Evolutionary conservation across 2,329 filamentous ascomycete species (phyloP), one percentile per base, ranked within the genome.

Genomic region (Botrytis hyacinthi): DNA sequence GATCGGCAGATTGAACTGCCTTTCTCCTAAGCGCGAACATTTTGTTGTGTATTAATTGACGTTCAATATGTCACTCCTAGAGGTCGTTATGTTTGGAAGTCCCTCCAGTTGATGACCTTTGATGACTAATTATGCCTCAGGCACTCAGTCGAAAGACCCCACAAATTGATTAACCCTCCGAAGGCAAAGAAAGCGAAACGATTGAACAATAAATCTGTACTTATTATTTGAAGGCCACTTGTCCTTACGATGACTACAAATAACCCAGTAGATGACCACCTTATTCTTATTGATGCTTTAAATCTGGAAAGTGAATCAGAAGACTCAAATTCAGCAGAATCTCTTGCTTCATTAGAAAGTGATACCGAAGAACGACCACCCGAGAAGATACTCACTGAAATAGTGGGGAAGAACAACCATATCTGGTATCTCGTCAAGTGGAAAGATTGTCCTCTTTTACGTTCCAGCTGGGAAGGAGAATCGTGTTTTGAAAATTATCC

Each of bases 381-480:
- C 0, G 80, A 81, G 71, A 77, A 76, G 61, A 78, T 81, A 62
- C 74, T 81, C 60, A 77, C 78, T 26, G 77, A 81, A 73, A 60
- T 75, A 62, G 74, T 70, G 22, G 76, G 71, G 14, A 78, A 76
- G 67, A 78, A 76, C 74, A 73, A 74, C 22, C 74, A 76, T 48
- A 71, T 71, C 42, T 81, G 78, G 78, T 81, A 79, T 75, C 75
- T 81, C 8, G 78, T 81, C 8, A 81, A 80, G 79, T 81, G 80
- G 80, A 72, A 77, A 73, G 77, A 81, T 71, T 81, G 79, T 74
- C 78, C 80, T 46, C 57, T 80, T 42, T 72, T 81, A 61, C 74
- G 78, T 75, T 81, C 79, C 14, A 78, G 74, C 32, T 81, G 80
- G 80, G 80, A 81, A 75, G 74, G 76, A 20, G 61, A 72, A 57